Conservation (phyloP, 2,329 filamentous ascomycete species). For the Aaosphaeria pasadenensis region DNA sequence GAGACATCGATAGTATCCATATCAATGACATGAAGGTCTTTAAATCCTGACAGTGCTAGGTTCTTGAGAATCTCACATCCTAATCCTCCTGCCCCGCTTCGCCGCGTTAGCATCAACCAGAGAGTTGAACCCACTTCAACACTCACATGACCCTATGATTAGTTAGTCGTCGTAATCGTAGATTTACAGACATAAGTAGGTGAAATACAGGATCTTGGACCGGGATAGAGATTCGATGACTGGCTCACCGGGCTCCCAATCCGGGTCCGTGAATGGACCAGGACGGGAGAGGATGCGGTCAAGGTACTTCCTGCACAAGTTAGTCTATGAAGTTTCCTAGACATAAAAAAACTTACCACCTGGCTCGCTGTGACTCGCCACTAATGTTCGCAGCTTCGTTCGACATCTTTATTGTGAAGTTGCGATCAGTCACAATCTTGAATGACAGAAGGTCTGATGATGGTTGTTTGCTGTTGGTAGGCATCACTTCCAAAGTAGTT, state of each 20-base stretch:
- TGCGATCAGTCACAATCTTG: neutral
- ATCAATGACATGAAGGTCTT: conserved; percentile 96
- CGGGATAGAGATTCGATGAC: conserved; percentile 29
- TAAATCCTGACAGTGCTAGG: conserved; percentile 91
- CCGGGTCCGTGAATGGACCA: conserved; percentile 76
- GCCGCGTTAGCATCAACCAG: conserved; percentile 39
- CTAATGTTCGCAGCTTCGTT: too few species aligned
- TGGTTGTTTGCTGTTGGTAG: conserved; percentile 11
- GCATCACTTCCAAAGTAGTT: conserved; percentile 15
- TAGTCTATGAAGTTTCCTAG: too few species aligned
- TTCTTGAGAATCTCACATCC: conserved; percentile 98
- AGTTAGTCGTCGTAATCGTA: conserved; percentile 21
- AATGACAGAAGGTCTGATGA: neutral
- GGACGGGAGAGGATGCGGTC: conserved; percentile 72
- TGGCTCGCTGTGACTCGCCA: too few species aligned
- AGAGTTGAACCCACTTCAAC: neutral
- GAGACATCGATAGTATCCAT: conserved; percentile 99
- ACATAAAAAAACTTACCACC: too few species aligned
- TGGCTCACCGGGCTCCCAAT: conserved; percentile 54
- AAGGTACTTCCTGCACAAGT: conserved; percentile 68
- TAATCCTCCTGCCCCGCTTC: conserved; percentile 86
- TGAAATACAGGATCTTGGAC: conserved; percentile 61
- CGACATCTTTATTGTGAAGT: conserved; percentile 2
- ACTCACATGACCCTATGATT: conserved; percentile 37
- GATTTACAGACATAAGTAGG: neutral